Evolutionary conservation across 768 basidiomycete genomes (phyloP).

Genomic region (Lactarius evosmus): DNA sequence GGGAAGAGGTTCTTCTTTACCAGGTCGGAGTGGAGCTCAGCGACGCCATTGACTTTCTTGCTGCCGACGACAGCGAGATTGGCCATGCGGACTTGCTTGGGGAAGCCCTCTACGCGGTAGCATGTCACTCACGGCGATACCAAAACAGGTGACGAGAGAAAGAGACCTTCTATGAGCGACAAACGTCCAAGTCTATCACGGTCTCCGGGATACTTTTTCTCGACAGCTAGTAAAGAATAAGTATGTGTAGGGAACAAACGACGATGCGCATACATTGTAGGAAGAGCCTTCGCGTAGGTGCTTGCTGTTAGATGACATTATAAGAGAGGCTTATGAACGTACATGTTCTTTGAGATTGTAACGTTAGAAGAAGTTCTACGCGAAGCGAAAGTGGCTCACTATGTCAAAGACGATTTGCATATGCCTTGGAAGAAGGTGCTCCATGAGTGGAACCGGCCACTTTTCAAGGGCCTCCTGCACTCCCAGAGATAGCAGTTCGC

Average conservation of each 20-base stretch:
- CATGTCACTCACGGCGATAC: not conserved
- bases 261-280: conserved; percentile 52
- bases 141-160: not conserved
- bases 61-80: conserved; percentile 87
- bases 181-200: conserved; percentile 75
- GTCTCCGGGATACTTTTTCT: conserved; percentile 87
- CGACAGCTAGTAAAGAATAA: conserved; percentile 56
- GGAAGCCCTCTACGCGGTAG: conserved; percentile 63
- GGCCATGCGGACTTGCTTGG: conserved; percentile 88
- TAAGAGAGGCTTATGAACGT: conserved; percentile 26
- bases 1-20: conserved; percentile 80
- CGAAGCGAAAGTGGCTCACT: conserved; percentile 36
- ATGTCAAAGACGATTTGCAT: conserved; percentile 93
- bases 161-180: conserved; percentile 84
- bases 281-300: conserved; percentile 47
- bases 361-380: conserved; percentile 33
- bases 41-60: conserved; percentile 92
- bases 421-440: conserved; percentile 83
- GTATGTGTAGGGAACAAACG: not conserved
- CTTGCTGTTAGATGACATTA: conserved; percentile 1
- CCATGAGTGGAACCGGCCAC: conserved; percentile 87
- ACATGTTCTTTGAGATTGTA: conserved; percentile 48
- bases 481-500: conserved; percentile 3
- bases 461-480: conserved; percentile 78
- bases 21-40: conserved; percentile 91